Conservation (phyloP, 805 yeast genomes). For the Barnettozyma wickerhamii region DNA sequence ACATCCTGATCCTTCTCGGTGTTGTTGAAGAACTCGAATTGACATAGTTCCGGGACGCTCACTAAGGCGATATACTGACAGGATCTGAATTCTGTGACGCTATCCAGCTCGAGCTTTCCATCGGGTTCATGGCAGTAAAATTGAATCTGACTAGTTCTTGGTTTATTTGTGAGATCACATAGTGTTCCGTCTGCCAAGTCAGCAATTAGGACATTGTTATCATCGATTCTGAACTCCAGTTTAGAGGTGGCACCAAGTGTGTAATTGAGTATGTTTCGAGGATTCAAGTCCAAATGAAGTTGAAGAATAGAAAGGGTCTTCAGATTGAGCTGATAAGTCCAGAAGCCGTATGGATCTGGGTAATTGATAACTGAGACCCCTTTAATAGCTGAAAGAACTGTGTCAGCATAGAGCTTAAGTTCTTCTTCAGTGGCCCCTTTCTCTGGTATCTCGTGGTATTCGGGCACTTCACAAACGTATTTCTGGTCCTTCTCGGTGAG, state of each 20-base stretch:
- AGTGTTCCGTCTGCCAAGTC: constrained; percentile 17
- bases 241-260: constrained; percentile 1
- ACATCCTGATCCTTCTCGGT: background rate
- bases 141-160: constrained; percentile 20
- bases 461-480: constrained; percentile 1
- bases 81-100: constrained; percentile 18
- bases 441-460: background rate
- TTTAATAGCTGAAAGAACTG: background rate
- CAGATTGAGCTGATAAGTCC: constrained; percentile 4
- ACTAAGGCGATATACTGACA: constrained; percentile 22
- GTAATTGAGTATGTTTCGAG: background rate
- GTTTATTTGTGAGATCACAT: constrained; percentile 24
- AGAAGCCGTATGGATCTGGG: constrained; percentile 4
- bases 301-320: background rate
- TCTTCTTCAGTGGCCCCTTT: background rate
- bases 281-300: background rate
- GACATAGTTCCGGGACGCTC: constrained; percentile 20
- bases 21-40: constrained; percentile 16
- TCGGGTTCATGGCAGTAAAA: constrained; percentile 19
- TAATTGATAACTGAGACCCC: background rate
- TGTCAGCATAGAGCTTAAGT: background rate
- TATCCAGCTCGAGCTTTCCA: background rate
- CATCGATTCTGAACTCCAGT: background rate
- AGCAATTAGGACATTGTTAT: background rate
- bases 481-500: background rate